Percentiles rank a stretch among this genome's conserved stretches.
Conservation (phyloP, 1,139 yeast species). For the Nakaseomyces kungkrabaensis region DNA sequence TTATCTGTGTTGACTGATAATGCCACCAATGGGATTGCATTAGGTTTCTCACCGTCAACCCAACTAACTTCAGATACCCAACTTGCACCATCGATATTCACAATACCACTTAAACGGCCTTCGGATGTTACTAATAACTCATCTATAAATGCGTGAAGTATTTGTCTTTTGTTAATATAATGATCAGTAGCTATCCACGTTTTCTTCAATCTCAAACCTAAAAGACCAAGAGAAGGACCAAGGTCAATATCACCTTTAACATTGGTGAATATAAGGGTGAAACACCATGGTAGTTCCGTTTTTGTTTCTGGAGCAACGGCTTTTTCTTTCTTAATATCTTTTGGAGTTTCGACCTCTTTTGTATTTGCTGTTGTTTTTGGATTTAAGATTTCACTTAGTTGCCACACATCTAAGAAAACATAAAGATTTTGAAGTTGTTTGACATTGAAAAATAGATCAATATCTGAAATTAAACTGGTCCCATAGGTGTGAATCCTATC, state of each 20-base stretch:
- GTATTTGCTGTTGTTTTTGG: slow-evolving; percentile 8
- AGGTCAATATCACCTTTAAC: slow-evolving; percentile 55
- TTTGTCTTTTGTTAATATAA: slow-evolving; percentile 62
- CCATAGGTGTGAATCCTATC: slow-evolving; percentile 37
- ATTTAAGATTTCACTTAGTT: slow-evolving; percentile 33
- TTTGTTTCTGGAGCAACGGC: slow-evolving; percentile 7
- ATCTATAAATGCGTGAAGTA: slow-evolving; percentile 52
- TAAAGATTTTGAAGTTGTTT: slow-evolving; percentile 83
- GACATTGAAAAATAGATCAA: slow-evolving; percentile 57
- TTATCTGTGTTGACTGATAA: slow-evolving; percentile 48
- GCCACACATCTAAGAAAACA: slow-evolving; percentile 79
- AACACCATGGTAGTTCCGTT: slow-evolving; percentile 55
- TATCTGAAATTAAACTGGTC: slow-evolving; percentile 46
- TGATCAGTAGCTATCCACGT: slow-evolving; percentile 67
- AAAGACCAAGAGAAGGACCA: slow-evolving; percentile 74
- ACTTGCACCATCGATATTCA: slow-evolving; percentile 42
- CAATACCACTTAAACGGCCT: slow-evolving; percentile 71
- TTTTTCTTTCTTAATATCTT: slow-evolving; percentile 6
- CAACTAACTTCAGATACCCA: slow-evolving; percentile 64
- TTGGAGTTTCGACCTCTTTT: background rate
- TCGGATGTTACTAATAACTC: slow-evolving; percentile 44
- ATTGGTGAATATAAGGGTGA: slow-evolving; percentile 48
- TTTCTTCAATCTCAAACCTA: slow-evolving; percentile 44
- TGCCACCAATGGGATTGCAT: slow-evolving; percentile 60
- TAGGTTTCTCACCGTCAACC: slow-evolving; percentile 34